Evolutionary conservation across 225 moss, liverwort and hornwort species (phyloP), one percentile per base, ranked within the genome.

Genomic region (Neckera pumila): DNA sequence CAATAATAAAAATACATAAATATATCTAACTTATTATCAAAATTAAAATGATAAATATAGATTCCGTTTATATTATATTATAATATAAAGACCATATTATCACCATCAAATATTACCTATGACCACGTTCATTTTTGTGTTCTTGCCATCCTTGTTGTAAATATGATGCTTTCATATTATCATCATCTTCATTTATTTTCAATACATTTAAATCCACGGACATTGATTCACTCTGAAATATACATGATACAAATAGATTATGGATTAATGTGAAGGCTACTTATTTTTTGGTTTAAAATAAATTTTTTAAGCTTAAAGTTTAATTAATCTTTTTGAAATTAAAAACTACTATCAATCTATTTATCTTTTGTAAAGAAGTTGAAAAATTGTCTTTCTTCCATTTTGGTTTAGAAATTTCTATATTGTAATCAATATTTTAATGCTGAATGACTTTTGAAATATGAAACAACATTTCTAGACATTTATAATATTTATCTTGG

Each of bases 131-230:
- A 66, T 89, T 89, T 65, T 90, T 89, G 30, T 92, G 92, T 87
- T 90, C 85, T 85, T 90, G 90, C 92, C 92, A 92, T 54, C 92
- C 92, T 53, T 92, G 59, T 82, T 92, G 89, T 54, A 85, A n/a
- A 60, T 71, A 87, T 49, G 45, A 82, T 2, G 71, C 81, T 43
- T 65, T 71, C 4, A 5, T 40, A 65, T 19, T 19, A 43, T 75
- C 20, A 16, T 43, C 64, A 54, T 76, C 47, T 63, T 90, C 51
- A 57, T 65, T 80, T 57, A 76, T 51, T 5, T 84, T 92, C 20
- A 87, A 40, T 9, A 86, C 84, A 56, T 86, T 45, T 28, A 92
- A 7, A 27, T 86, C 17, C 6, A 14, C 72, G 0, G 58, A 89
- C 10, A 85, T 36, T 2, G 90, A 77, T 82, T 66, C 89, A n/a